Conservation (phyloP, 2,329 filamentous ascomycete species). For the Byssochlamys sp. region DNA sequence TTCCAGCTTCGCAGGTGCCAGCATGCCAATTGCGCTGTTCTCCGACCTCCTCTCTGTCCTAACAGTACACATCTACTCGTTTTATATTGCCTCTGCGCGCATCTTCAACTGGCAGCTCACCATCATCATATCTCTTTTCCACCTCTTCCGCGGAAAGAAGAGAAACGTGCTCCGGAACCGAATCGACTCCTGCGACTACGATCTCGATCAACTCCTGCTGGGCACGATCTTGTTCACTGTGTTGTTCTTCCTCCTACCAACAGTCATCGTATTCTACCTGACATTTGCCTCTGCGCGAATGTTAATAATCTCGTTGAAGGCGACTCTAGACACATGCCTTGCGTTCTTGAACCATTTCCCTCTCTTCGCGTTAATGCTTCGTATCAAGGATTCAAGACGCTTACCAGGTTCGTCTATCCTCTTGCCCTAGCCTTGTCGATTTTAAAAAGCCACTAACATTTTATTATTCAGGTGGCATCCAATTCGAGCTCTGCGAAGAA, state of each 20-base stretch:
- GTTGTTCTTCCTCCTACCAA: constrained; percentile 87
- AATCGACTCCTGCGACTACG: constrained; percentile 97
- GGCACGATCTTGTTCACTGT: constrained; percentile 95
- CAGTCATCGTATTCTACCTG: constrained; percentile 90
- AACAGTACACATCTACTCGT: constrained; percentile 93
- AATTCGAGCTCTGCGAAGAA: constrained; percentile 78
- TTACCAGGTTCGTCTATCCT: constrained; percentile 56
- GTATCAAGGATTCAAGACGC: constrained; percentile 82
- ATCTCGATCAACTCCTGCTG: constrained; percentile 88
- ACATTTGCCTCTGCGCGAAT: constrained; percentile 92
- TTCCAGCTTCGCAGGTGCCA: constrained; percentile 88
- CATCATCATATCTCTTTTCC: constrained; percentile 94
- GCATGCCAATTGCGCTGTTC: constrained; percentile 91
- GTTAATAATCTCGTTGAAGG: constrained; percentile 88
- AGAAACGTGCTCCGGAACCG: constrained; percentile 92
- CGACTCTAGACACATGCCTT: constrained; percentile 77
- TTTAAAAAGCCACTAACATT: constrained; percentile 2
- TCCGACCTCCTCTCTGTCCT: constrained; percentile 85
- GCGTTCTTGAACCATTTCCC: constrained; percentile 96
- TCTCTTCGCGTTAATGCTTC: constrained; percentile 89
- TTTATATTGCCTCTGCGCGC: constrained; percentile 90
- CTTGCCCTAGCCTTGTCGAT: neutral
- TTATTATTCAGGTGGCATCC: constrained; percentile 57
- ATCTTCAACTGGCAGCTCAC: constrained; percentile 99
- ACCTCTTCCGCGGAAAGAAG: constrained; percentile 95